Evolutionary conservation across 306 rosid species (phyloP), one percentile per base, ranked within the genome.

Genomic region (Inga oerstediana): DNA sequence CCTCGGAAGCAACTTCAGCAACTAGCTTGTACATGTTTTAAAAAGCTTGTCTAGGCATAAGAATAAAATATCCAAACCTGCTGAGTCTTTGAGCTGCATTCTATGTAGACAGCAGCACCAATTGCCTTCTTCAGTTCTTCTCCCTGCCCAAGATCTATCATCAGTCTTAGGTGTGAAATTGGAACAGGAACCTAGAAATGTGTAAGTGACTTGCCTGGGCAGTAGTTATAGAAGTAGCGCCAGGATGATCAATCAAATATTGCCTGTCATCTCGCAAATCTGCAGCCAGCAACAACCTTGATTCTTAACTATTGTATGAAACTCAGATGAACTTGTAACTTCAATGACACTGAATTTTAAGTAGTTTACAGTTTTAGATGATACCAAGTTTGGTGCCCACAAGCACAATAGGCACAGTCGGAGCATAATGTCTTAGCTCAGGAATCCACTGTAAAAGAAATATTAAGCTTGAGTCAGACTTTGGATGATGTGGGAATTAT

Each of bases 1-100:
- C 43, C 12, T 19, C 30, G 30, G 19, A 41, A 44, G 67, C 24
- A 49, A 20, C 74, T 75, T 22, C 59, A 44, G 67, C 24, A 49
- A 20, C 74, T 75, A 44, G 76, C 76, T 45, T 72, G 51, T 68
- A 44, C 64, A 20, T 61, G 16, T 27, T 30, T 79, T 30, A 10
- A 74, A 79, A 83, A 37, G 76, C 76, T 78, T 59, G 62, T 64
- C 8, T 41, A 61, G 52, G 30, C 61, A 43, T 58, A 43, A 19
- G 51, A 41, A 75, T 24, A 73, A 16, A 64, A 41, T 72, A 81
- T 27, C 46, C 58, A 22, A 85, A 91, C 98, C 97, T 93, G 97
- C 76, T 94, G 98, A 78, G 97, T 93, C 88, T 94, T 94, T 61
- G 98, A 93, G 91, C 98, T 94, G 91, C 98, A 94, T 82, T 94